Evolutionary conservation across 441 rosid species (phyloP), one percentile per base, ranked within the genome.

Genomic region (Isatis lusitanica): DNA sequence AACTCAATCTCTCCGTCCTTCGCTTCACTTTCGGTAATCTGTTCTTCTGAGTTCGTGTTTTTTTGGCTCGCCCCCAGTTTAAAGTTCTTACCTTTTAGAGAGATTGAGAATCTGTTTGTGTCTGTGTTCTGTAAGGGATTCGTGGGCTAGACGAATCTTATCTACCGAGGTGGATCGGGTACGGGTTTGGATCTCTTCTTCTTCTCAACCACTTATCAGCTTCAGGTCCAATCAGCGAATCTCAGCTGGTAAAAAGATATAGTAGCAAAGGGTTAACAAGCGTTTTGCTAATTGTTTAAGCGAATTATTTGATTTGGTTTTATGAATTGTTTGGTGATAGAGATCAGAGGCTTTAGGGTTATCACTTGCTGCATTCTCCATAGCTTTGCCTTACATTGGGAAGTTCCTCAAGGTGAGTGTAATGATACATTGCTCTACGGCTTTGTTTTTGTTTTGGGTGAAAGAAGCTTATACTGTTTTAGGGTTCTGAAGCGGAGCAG

Each of bases 141-240:
- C 94, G 89, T 64, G 97, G 97, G 66, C 64, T 92, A 15, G 96
- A 94, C 71, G 98, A 94, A 76, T 91, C 97, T 30, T 86, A 87
- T 79, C 82, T 92, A 68, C 98, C 98, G 31, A 85, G 97, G 80
- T 94, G 91, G 91, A 85, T 94, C 6, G 97, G 97, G 0, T 94
- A 85, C 75, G 97, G 98, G 53, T 92, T 94, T 69, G 97, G 98
- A 17, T 90, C 96, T 31, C 95, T 94, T 65, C 75, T 94, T 71
- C 26, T 91, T 26, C 39, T 90, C 21, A 90, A 92, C 31, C 96
- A 89, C 66, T 90, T 92, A 9, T 76, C 84, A 4, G 91, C 92
- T 67, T 78, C 74, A 0, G 80, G 73, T 81, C 81, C 88, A 43
- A 44, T 70, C 70, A 85, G 80, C 35, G 75, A 84, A 1, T 83